phyloP scores from a whole-genome alignment of 2,329 filamentous ascomycete species.

The Microdochium nivale region DNA sequence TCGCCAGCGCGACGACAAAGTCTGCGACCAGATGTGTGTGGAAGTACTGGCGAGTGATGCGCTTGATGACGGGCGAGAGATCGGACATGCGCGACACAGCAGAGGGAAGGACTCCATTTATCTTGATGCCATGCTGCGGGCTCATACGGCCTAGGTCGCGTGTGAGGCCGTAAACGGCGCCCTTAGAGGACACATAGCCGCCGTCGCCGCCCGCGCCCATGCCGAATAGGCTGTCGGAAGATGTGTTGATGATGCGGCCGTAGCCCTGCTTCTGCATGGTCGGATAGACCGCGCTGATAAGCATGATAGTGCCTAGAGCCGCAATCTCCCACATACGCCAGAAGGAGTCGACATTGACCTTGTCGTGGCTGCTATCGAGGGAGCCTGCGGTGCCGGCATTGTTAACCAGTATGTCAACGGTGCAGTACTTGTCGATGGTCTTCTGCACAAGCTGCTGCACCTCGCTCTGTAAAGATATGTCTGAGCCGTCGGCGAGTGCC shows the following conservation, averaged over 20 bases:
- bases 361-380: slow-evolving; percentile 1
- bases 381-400: not conserved
- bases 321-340: slow-evolving; percentile 7
- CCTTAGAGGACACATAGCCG: slow-evolving; percentile 7
- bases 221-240: slow-evolving; percentile 9
- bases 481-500: slow-evolving; percentile 9
- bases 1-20: slow-evolving; percentile 7
- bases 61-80: slow-evolving; percentile 8
- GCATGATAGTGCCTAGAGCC: slow-evolving; percentile 4
- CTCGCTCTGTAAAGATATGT: slow-evolving; percentile 3
- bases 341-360: slow-evolving; percentile 5
- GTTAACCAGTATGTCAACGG: slow-evolving; percentile 2
- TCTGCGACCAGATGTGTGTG: slow-evolving; percentile 4
- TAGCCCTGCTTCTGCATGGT: slow-evolving; percentile 7
- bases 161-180: slow-evolving; percentile 5
- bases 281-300: slow-evolving; percentile 9
- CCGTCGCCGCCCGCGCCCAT: slow-evolving; percentile 10
- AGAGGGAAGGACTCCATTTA: slow-evolving; percentile 10
- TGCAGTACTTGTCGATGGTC: slow-evolving; percentile 1
- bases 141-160: slow-evolving; percentile 7
- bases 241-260: slow-evolving; percentile 5
- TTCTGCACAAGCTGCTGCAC: no score
- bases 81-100: slow-evolving; percentile 11
- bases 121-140: slow-evolving; percentile 6
- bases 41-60: slow-evolving; percentile 9